Evolutionary conservation across 73 alveolate genomes (phyloP).

Genomic region (Paramecium pentaurelia): DNA sequence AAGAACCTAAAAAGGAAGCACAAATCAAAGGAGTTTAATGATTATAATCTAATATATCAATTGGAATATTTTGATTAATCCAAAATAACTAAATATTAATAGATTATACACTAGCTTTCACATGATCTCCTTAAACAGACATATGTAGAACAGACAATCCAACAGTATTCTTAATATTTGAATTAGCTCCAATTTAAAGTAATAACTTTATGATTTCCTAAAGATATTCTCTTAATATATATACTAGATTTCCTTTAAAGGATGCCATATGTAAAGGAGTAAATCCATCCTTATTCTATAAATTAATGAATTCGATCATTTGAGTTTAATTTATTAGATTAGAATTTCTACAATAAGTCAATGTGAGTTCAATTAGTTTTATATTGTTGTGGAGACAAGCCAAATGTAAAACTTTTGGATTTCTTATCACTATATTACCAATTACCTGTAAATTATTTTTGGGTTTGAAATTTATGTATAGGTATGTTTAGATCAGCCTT

Average conservation of each 20-base stretch:
- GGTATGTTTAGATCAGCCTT: neutral
- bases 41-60: neutral
- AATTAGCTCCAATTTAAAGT: neutral
- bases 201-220: neutral
- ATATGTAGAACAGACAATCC: constrained; percentile 25
- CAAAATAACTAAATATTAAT: neutral
- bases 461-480: neutral
- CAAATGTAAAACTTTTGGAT: neutral
- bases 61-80: neutral
- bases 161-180: neutral
- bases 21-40: neutral
- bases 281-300: constrained; percentile 46
- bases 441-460: constrained; percentile 32
- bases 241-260: constrained; percentile 43
- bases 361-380: neutral
- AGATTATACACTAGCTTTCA: neutral
- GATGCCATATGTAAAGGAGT: constrained; percentile 29
- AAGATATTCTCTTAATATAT: neutral
- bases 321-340: neutral
- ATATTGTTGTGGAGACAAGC: constrained; percentile 12
- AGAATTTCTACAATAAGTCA: neutral
- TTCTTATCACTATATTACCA: neutral
- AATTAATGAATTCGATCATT: neutral
- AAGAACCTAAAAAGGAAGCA: constrained; percentile 2
- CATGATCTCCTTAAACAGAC: constrained; percentile 44